phyloP scores from a whole-genome alignment of 2,329 filamentous ascomycete species.

The Arthrinium phaeospermum region DNA sequence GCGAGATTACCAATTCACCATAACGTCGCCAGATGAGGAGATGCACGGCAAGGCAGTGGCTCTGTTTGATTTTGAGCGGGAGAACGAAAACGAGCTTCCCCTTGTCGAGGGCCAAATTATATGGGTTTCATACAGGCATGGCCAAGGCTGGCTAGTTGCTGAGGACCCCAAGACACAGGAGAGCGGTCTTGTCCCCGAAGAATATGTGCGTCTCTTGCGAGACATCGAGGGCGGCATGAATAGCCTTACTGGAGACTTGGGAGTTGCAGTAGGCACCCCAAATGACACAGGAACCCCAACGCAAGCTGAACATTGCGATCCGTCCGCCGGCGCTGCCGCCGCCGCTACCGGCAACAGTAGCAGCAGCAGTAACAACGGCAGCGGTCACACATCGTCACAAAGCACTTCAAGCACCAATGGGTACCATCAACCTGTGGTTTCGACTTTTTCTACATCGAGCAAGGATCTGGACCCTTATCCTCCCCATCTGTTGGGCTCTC shows the following conservation, averaged over 20 bases:
- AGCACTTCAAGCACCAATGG: constrained; percentile 59
- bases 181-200: constrained; percentile 93
- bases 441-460: constrained; percentile 73
- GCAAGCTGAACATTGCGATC: constrained; percentile 59
- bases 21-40: constrained; percentile 93
- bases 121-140: constrained; percentile 93
- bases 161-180: constrained; percentile 95
- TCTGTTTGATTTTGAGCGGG: constrained; percentile 90
- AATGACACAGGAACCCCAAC: constrained; percentile 66
- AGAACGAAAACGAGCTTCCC: constrained; percentile 96
- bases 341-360: background rate
- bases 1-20: constrained; percentile 91
- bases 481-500: constrained; percentile 66
- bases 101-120: constrained; percentile 95
- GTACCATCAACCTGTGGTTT: constrained; percentile 72
- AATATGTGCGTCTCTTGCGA: constrained; percentile 89
- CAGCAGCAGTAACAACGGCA: background rate
- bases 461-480: constrained; percentile 73
- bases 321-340: constrained; percentile 17
- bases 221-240: constrained; percentile 92
- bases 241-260: constrained; percentile 68
- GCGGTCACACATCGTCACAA: constrained; percentile 51
- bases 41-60: constrained; percentile 97
- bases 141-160: constrained; percentile 96
- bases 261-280: constrained; percentile 57